Evolutionary conservation across 2,329 filamentous ascomycete species (phyloP).

Genomic region (Phyllosticta citriasiana): DNA sequence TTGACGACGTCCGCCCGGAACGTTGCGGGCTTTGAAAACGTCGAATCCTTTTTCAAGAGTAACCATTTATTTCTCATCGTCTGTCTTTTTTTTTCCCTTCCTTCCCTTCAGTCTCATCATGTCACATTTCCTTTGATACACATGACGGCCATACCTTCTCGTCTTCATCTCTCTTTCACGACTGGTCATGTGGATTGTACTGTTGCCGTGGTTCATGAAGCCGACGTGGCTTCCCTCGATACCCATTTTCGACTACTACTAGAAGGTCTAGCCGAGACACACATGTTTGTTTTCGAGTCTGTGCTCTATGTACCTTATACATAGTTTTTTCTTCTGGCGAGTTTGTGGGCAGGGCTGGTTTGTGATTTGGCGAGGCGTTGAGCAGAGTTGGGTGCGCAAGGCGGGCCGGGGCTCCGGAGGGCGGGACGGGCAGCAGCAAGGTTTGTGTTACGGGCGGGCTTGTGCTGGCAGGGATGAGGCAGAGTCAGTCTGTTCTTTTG

Average conservation of each 20-base stretch:
- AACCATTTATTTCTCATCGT: neutral
- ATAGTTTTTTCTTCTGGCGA: slow-evolving; percentile 5
- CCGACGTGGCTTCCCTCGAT: slow-evolving; percentile 7
- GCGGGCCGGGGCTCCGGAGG: neutral
- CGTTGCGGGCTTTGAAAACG: neutral
- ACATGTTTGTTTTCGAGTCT: neutral
- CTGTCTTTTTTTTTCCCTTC: neutral
- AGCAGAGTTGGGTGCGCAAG: neutral
- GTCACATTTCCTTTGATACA: neutral
- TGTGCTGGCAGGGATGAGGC: neutral
- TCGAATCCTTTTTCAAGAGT: too few relatives aligned
- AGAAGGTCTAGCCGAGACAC: slow-evolving; percentile 9
- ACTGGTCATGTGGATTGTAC: neutral
- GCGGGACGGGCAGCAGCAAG: neutral
- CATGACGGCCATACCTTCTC: slow-evolving; percentile 4
- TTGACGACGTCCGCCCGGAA: neutral
- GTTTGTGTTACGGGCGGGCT: neutral
- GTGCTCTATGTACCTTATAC: slow-evolving; percentile 1
- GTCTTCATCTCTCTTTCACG: neutral
- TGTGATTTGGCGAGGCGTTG: slow-evolving; percentile 4
- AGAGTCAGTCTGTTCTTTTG: neutral
- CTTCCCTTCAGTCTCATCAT: neutral
- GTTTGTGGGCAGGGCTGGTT: neutral
- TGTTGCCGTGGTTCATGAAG: slow-evolving; percentile 6
- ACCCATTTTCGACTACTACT: slow-evolving; percentile 8